These are phyloP conservation scores for Pseudocercospora crystallina DNA, from an alignment of 2,329 filamentous ascomycete species.

Conservation along the genomic window DNA sequence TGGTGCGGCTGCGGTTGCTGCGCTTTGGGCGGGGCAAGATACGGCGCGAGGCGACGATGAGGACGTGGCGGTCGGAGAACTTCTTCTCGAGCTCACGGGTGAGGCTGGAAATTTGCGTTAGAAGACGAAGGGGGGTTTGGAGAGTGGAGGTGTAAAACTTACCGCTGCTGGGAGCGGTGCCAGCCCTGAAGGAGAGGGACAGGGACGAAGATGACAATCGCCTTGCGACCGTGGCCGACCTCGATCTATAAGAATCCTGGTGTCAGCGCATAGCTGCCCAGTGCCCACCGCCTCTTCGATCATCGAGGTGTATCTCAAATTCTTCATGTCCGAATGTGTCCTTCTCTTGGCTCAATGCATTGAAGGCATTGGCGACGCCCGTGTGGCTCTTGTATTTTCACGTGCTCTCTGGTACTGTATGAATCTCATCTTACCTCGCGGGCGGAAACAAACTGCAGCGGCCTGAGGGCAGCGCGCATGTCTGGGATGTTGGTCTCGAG, in stretches of 20 bases:
- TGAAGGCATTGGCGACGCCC: constrained; percentile 4
- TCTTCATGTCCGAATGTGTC: constrained; percentile 10
- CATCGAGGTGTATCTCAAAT: constrained; percentile 15
- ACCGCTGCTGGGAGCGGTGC: constrained; percentile 99
- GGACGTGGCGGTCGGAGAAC: constrained; percentile 99
- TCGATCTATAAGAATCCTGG: constrained; percentile 78
- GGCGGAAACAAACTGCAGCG: constrained; percentile 97
- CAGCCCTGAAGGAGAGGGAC: constrained; percentile 97
- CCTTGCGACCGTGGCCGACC: constrained; percentile 99
- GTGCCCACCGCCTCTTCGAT: constrained; percentile 57
- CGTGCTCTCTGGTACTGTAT: neutral
- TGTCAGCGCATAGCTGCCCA: constrained; percentile 56
- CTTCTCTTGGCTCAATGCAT: constrained; percentile 9
- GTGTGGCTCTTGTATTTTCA: constrained; percentile 2
- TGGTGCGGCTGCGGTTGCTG: constrained; percentile 93
- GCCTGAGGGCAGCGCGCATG: constrained; percentile 92
- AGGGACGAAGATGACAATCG: constrained; percentile 99
- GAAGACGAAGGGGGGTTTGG: neutral
- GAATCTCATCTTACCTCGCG: constrained; percentile 83
- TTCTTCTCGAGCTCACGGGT: constrained; percentile 99
- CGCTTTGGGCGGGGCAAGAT: constrained; percentile 98
- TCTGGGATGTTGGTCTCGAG: constrained; percentile 99
- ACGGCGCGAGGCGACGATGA: constrained; percentile 98
- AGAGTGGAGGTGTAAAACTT: constrained; percentile 47
- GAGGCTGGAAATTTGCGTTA: constrained; percentile 59